phyloP scores from a whole-genome alignment of 1,284 basidiomycete genomes.

The Athelia psychrophila region DNA sequence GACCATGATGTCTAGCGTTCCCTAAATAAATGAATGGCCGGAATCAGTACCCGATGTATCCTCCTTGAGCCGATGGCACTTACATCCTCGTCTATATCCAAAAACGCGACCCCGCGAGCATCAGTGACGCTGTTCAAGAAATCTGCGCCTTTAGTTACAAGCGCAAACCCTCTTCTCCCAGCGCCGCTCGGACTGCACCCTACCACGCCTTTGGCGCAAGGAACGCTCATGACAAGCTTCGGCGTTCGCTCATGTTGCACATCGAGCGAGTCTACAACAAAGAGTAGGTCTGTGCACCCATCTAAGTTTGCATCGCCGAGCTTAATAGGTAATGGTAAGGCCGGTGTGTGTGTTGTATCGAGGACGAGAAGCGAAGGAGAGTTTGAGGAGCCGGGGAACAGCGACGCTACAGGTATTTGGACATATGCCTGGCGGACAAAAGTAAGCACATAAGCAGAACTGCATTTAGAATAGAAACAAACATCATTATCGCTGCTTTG shows the following conservation, averaged over 20 bases:
- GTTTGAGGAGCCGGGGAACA: constrained; percentile 46
- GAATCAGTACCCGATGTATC: neutral
- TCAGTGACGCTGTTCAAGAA: constrained; percentile 71
- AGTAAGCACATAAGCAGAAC: constrained; percentile 3
- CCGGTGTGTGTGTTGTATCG: constrained; percentile 58
- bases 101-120: constrained; percentile 76
- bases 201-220: constrained; percentile 57
- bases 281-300: constrained; percentile 90
- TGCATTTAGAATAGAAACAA: constrained; percentile 19
- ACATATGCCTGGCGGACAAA: constrained; percentile 67
- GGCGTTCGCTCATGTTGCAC: constrained; percentile 52
- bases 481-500: constrained; percentile 55
- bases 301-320: constrained; percentile 93
- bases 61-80: constrained; percentile 24
- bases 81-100: constrained; percentile 97
- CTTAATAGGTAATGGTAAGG: constrained; percentile 76
- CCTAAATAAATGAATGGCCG: constrained; percentile 43
- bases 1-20: constrained; percentile 89
- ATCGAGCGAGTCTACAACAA: constrained; percentile 51
- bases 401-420: constrained; percentile 60
- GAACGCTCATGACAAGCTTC: constrained; percentile 69
- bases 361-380: constrained; percentile 60
- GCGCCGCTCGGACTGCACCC: constrained; percentile 49
- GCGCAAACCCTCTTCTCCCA: constrained; percentile 61
- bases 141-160: constrained; percentile 61